phyloP scores from a whole-genome alignment of 768 basidiomycete species.

The Xerocomus potaroensis region DNA sequence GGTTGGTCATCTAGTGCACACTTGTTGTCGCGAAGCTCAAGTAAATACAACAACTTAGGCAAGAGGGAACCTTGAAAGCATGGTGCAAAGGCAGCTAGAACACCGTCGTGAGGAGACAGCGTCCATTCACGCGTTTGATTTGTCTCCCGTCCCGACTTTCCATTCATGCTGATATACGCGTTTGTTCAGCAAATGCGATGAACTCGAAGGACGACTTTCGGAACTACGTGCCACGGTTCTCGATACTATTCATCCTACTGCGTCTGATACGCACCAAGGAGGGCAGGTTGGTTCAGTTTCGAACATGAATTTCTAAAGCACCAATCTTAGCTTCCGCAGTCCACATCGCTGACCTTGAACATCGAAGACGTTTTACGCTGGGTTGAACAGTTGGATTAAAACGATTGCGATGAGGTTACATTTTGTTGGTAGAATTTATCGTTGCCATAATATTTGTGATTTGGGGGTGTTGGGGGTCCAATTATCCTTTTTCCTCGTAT shows the following conservation, averaged over 20 bases:
- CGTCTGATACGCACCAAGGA: conserved; percentile 2
- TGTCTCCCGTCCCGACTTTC: neutral
- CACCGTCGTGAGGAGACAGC: conserved; percentile 68
- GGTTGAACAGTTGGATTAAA: conserved; percentile 46
- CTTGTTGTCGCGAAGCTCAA: neutral
- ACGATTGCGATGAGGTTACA: neutral
- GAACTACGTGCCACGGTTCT: conserved; percentile 40
- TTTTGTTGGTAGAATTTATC: conserved; percentile 1
- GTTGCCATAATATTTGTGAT: neutral
- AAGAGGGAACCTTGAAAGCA: conserved; percentile 70
- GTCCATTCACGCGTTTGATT: conserved; percentile 60
- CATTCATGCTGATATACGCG: conserved; percentile 7
- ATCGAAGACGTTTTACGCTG: conserved; percentile 48
- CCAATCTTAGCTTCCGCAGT: conserved; percentile 6
- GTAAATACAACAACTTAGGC: conserved; percentile 45
- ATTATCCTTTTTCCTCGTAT: neutral
- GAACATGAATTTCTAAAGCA: neutral
- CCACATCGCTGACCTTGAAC: conserved; percentile 9
- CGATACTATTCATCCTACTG: conserved; percentile 7
- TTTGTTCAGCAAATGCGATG: conserved; percentile 61
- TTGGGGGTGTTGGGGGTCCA: conserved; percentile 20
- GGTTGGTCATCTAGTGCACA: conserved; percentile 36
- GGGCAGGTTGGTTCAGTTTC: conserved; percentile 15
- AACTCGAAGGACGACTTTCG: conserved; percentile 57
- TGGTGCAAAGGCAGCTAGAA: conserved; percentile 80